Evolutionary conservation across 2,329 filamentous ascomycete genomes (phyloP).

Genomic region (Zasmidium angulare): DNA sequence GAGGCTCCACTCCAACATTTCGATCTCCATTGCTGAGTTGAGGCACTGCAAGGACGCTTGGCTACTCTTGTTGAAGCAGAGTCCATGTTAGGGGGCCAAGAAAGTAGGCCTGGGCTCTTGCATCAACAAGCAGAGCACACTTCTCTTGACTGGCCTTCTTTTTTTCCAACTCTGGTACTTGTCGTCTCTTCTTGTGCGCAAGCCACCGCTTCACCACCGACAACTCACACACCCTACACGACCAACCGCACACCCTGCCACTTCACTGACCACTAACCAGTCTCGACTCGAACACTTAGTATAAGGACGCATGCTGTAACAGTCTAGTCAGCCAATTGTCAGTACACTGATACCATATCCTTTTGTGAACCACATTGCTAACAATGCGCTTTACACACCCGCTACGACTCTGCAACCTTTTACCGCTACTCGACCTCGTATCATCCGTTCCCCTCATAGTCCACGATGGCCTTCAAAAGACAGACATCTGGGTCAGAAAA

Average conservation of each 20-base stretch:
- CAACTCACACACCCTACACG: neutral
- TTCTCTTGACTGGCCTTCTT: neutral
- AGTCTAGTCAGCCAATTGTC: neutral
- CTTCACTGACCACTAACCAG: neutral
- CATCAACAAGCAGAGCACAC: neutral
- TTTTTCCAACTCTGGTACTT: neutral
- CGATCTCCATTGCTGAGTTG: neutral
- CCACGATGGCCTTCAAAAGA: neutral
- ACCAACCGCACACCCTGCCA: neutral
- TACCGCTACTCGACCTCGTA: neutral
- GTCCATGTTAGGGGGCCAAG: neutral
- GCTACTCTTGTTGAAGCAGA: neutral
- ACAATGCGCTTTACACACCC: neutral
- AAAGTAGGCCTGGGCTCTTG: neutral
- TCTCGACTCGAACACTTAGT: neutral
- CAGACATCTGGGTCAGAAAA: slow-evolving; percentile 15
- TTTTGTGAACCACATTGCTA: neutral
- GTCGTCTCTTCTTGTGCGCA: neutral
- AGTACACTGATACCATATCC: neutral
- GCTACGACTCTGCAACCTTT: neutral
- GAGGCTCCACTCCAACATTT: neutral
- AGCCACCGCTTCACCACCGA: neutral
- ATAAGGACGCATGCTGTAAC: neutral
- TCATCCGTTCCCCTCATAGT: slow-evolving; percentile 7
- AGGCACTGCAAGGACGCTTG: neutral